phyloP scores from a whole-genome alignment of 2,329 filamentous ascomycete species.

The Fusarium sp. region DNA sequence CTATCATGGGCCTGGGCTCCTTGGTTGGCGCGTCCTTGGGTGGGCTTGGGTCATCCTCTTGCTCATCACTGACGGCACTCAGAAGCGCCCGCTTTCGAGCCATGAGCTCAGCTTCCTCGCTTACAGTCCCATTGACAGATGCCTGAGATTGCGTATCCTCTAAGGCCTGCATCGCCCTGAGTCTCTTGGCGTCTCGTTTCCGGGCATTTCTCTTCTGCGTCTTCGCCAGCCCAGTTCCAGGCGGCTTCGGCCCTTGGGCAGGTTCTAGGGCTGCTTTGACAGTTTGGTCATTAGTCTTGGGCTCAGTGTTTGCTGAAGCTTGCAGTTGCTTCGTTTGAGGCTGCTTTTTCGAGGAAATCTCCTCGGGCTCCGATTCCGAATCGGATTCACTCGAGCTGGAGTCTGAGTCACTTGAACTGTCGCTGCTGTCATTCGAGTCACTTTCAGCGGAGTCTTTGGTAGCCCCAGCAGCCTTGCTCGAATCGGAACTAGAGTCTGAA shows the following conservation, averaged over 20 bases:
- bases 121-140: slow-evolving; percentile 9
- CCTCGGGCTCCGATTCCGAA: slow-evolving; percentile 52
- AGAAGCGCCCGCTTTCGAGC: slow-evolving; percentile 58
- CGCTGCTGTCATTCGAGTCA: slow-evolving; percentile 25
- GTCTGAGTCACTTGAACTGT: slow-evolving; percentile 40
- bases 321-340: slow-evolving; percentile 3
- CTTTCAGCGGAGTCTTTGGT: slow-evolving; percentile 20
- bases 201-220: slow-evolving; percentile 66
- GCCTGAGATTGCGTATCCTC: slow-evolving; percentile 35
- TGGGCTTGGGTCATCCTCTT: not conserved
- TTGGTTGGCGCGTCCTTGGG: slow-evolving; percentile 3
- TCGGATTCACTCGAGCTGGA: slow-evolving; percentile 42
- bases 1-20: not conserved
- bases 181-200: slow-evolving; percentile 54
- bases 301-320: not conserved
- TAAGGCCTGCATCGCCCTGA: slow-evolving; percentile 18
- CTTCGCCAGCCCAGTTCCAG: slow-evolving; percentile 53
- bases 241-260: slow-evolving; percentile 40
- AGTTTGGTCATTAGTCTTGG: not conserved
- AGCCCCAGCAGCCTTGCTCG: not conserved
- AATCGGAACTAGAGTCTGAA: slow-evolving; percentile 15
- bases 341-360: slow-evolving; percentile 51
- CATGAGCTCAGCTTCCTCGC: slow-evolving; percentile 47
- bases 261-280: slow-evolving; percentile 1
- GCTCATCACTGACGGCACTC: slow-evolving; percentile 42